Evolutionary conservation across 2,329 filamentous ascomycete species (phyloP).

Genomic region (Scedosporium boydii): DNA sequence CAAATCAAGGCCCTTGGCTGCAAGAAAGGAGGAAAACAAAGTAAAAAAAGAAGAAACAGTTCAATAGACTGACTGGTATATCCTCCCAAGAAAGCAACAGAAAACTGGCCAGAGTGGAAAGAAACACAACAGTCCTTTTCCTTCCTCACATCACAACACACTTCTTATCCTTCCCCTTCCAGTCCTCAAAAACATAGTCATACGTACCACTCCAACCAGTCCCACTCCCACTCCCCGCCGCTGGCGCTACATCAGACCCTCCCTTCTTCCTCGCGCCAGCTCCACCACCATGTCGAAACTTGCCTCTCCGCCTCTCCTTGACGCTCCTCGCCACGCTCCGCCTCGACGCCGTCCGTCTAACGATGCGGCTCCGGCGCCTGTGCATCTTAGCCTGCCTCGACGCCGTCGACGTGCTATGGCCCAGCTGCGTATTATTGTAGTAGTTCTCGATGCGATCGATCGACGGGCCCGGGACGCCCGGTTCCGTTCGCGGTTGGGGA

Average conservation of each 20-base stretch:
- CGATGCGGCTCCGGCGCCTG: neutral
- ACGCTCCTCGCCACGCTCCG: slow-evolving; percentile 20
- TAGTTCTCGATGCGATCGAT: slow-evolving; percentile 48
- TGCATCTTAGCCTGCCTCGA: neutral
- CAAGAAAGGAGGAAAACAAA: neutral
- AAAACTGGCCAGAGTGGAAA: neutral
- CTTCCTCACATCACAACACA: slow-evolving; percentile 41
- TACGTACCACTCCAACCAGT: slow-evolving; percentile 18
- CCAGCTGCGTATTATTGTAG: neutral
- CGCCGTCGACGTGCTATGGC: neutral
- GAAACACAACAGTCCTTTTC: neutral
- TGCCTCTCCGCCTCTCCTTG: slow-evolving; percentile 27
- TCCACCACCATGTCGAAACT: slow-evolving; percentile 3
- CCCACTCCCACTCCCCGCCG: slow-evolving; percentile 44
- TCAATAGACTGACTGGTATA: neutral
- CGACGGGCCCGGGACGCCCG: slow-evolving; percentile 29
- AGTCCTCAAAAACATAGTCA: neutral
- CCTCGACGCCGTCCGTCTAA: neutral
- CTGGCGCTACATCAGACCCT: slow-evolving; percentile 31
- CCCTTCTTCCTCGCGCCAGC: slow-evolving; percentile 19
- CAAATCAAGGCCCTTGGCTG: neutral
- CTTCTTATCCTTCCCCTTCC: slow-evolving; percentile 29
- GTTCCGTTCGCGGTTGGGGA: slow-evolving; percentile 28
- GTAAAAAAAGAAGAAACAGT: neutral
- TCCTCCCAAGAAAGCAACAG: neutral